Evolutionary conservation across 352 stramenopile genomes (phyloP).

Genomic region (Globisporangium mamillatum): DNA sequence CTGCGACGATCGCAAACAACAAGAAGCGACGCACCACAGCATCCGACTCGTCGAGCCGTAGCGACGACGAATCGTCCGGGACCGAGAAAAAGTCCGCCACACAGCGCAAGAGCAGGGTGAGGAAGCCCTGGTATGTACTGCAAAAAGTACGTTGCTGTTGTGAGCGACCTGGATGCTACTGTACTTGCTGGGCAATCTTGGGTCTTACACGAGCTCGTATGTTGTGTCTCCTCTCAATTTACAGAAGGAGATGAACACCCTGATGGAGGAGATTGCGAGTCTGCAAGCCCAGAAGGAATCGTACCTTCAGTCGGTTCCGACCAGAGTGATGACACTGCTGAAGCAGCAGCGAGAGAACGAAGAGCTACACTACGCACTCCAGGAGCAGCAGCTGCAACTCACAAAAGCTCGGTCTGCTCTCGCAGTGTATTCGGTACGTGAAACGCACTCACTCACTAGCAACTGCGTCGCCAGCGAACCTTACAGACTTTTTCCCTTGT

Average conservation of each 20-base stretch:
- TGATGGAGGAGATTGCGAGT: neutral
- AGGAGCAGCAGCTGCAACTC: neutral
- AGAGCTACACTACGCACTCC: neutral
- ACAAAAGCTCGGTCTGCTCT: neutral
- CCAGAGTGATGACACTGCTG: neutral
- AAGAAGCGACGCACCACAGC: no score
- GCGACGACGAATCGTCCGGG: no score
- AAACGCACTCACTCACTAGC: neutral
- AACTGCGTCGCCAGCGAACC: neutral
- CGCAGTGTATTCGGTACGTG: neutral
- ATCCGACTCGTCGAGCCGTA: no score
- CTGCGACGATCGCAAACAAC: no score
- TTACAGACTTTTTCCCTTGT: no score
- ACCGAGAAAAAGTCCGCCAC: no score
- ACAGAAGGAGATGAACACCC: neutral
- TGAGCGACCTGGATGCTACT: neutral
- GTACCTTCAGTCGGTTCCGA: neutral
- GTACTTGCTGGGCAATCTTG: no score
- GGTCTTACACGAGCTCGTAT: no score
- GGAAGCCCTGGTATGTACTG: conserved; percentile 1
- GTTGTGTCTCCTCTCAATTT: no score
- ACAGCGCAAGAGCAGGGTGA: no score
- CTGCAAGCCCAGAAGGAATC: neutral
- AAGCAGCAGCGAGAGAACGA: neutral
- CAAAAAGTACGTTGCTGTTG: neutral